Evolutionary conservation across 139 green algal species (phyloP).

Genomic region (Picochlorum sp.): DNA sequence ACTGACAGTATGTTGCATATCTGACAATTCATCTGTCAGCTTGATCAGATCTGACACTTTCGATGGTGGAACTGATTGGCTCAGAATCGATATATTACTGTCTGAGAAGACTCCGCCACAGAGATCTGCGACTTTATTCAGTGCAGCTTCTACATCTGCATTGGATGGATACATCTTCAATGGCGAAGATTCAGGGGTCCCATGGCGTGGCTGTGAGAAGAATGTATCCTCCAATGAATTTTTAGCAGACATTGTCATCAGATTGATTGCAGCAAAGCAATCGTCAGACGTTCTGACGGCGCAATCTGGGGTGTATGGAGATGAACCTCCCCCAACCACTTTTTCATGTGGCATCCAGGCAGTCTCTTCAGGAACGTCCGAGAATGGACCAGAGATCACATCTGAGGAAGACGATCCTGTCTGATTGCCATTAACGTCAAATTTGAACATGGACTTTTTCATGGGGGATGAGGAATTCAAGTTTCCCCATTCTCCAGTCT

Average conservation of each 20-base stretch:
- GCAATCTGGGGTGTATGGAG: not conserved
- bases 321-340: not conserved
- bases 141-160: constrained; percentile 2
- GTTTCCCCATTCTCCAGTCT: constrained; percentile 25
- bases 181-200: not conserved
- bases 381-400: constrained; percentile 20
- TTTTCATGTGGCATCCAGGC: constrained; percentile 27
- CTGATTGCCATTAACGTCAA: constrained; percentile 1
- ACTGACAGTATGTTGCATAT: constrained; percentile 12
- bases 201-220: not conserved
- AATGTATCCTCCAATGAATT: not conserved
- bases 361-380: constrained; percentile 47
- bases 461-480: not conserved
- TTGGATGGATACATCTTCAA: constrained; percentile 1
- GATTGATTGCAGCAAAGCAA: constrained; percentile 45
- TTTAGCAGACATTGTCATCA: constrained; percentile 43
- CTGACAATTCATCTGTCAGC: constrained; percentile 24
- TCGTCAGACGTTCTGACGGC: constrained; percentile 25
- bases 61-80: constrained; percentile 13
- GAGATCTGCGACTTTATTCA: not conserved
- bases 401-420: constrained; percentile 9
- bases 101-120: not conserved
- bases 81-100: constrained; percentile 13
- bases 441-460: not conserved
- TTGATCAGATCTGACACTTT: constrained; percentile 28